These are phyloP conservation scores for Pezicula radicicola DNA, from an alignment of 2,329 filamentous ascomycete species.

Conservation along the genomic window DNA sequence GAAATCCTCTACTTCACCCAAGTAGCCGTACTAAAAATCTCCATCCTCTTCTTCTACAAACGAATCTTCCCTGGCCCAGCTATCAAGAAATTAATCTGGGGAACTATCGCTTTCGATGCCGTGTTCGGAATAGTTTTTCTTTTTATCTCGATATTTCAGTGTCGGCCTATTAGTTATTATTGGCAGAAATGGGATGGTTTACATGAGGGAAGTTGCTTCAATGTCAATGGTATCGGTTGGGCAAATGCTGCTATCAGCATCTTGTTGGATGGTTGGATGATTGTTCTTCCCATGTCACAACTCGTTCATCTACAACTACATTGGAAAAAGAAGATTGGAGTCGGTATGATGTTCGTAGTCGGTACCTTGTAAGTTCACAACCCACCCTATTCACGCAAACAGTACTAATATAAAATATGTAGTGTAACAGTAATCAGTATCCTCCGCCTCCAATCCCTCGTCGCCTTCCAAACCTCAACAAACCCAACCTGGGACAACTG, in stretches of 20 bases:
- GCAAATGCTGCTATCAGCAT: constrained; percentile 51
- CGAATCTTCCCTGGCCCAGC: constrained; percentile 44
- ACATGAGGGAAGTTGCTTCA: constrained; percentile 43
- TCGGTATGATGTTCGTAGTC: constrained; percentile 48
- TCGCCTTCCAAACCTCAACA: constrained; percentile 13
- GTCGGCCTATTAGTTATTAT: constrained; percentile 45
- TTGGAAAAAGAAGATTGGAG: constrained; percentile 46
- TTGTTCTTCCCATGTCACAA: constrained; percentile 46
- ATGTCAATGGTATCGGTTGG: constrained; percentile 47
- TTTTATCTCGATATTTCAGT: constrained; percentile 43
- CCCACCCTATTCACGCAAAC: too few relatives aligned
- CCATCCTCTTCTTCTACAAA: constrained; percentile 52
- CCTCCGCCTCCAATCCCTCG: constrained; percentile 20
- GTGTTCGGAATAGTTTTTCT: constrained; percentile 35
- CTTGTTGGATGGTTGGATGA: constrained; percentile 47
- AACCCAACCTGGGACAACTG: constrained; percentile 24
- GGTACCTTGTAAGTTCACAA: constrained; percentile 35
- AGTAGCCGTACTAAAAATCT: constrained; percentile 46
- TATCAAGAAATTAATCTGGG: constrained; percentile 39
- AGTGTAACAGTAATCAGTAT: constrained; percentile 24
- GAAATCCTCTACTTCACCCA: constrained; percentile 44
- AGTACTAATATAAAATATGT: background rate
- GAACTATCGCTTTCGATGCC: constrained; percentile 36
- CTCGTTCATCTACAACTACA: constrained; percentile 39
- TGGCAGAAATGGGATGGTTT: constrained; percentile 52